These are phyloP conservation scores for Lecanoromycetidae sp. DNA, from an alignment of 2,329 filamentous ascomycete species.

Conservation along the genomic window DNA sequence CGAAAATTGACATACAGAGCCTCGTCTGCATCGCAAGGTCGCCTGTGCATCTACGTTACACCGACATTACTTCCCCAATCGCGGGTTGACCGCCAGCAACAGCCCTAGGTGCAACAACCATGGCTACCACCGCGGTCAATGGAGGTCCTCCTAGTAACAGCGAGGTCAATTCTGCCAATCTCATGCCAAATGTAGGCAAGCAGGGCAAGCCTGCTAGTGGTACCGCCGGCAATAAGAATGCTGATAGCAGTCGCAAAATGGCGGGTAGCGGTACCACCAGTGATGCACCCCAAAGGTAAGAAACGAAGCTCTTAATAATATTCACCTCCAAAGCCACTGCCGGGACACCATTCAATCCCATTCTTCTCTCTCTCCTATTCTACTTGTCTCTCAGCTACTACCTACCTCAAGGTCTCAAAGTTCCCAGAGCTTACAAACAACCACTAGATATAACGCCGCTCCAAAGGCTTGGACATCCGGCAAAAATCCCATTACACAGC, in stretches of 20 bases:
- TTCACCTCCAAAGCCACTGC: not conserved
- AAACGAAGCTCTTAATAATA: not conserved
- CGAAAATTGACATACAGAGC: not conserved
- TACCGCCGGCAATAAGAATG: too few species aligned
- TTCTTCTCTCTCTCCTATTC: not conserved
- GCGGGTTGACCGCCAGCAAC: constrained; percentile 8
- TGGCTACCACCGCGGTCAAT: constrained; percentile 18
- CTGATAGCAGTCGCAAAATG: too few species aligned
- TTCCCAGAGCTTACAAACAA: not conserved
- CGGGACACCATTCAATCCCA: not conserved
- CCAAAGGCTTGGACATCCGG: constrained; percentile 50
- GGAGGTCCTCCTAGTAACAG: constrained; percentile 4
- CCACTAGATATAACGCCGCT: constrained; percentile 22
- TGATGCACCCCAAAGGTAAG: constrained; percentile 13
- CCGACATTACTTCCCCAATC: constrained; percentile 2
- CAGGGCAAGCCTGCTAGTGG: constrained; percentile 9
- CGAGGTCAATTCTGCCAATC: not conserved
- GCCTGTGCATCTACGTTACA: too few species aligned
- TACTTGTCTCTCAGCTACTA: not conserved
- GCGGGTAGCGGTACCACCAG: constrained; percentile 9
- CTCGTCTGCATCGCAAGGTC: not conserved
- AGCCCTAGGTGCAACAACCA: constrained; percentile 1
- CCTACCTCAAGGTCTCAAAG: not conserved
- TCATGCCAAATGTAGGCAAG: constrained; percentile 4
- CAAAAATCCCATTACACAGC: constrained; percentile 49